A percentile compares a stretch with the other conserved stretches of the same genome.
Conservation (phyloP, 495 filamentous ascomycete species). For the Glarea lozoyensis region DNA sequence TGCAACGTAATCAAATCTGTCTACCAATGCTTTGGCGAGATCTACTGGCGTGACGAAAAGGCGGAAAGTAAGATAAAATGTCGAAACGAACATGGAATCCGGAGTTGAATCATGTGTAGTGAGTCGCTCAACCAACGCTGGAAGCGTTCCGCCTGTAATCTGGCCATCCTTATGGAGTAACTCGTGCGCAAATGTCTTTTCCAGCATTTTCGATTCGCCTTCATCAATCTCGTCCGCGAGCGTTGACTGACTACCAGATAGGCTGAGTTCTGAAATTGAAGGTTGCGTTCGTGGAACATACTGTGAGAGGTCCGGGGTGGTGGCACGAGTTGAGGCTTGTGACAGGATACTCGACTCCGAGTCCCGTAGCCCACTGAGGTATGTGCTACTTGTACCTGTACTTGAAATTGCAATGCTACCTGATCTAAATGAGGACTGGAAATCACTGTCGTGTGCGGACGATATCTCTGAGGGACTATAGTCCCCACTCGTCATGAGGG, state of each 20-base stretch:
- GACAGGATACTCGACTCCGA: conserved; percentile 78
- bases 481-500: conserved; percentile 29
- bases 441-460: conserved; percentile 32
- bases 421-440: conserved; percentile 33
- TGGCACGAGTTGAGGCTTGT: conserved; percentile 78
- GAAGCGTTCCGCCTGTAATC: conserved; percentile 84
- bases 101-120: conserved; percentile 92
- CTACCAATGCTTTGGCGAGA: conserved; percentile 72
- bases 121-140: conserved; percentile 85
- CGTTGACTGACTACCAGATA: conserved; percentile 47
- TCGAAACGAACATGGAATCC: conserved; percentile 83
- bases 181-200: conserved; percentile 84
- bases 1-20: conserved; percentile 85
- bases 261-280: conserved; percentile 48
- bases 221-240: conserved; percentile 68
- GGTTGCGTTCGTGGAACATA: conserved; percentile 29
- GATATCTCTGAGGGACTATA: conserved; percentile 39
- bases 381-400: conserved; percentile 60
- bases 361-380: conserved; percentile 62
- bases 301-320: conserved; percentile 63
- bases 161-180: conserved; percentile 87
- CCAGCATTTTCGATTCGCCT: conserved; percentile 68
- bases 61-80: conserved; percentile 96
- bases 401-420: conserved; percentile 44
- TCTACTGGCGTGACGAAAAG: conserved; percentile 79